Evolutionary conservation across 352 stramenopile species (phyloP).

Genomic region (Globisporangium uncinulatum): DNA sequence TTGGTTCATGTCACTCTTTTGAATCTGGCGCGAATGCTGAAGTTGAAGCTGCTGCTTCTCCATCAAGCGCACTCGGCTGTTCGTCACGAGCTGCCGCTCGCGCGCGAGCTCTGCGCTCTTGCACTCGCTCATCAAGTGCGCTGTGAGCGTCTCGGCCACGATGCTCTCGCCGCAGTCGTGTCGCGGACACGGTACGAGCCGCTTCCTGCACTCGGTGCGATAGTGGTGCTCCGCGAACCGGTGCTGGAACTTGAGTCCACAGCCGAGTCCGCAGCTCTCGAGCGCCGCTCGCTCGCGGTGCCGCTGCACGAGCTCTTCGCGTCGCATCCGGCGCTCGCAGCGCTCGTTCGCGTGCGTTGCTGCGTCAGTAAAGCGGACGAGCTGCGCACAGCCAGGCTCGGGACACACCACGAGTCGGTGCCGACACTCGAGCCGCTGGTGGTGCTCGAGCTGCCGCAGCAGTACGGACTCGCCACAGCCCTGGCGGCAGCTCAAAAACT

Average conservation of each 20-base stretch:
- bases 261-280: slow-evolving; percentile 42
- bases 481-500: slow-evolving; percentile 35
- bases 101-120: slow-evolving; percentile 19
- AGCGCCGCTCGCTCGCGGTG: slow-evolving; percentile 33
- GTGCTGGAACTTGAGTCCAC: slow-evolving; percentile 24
- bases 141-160: slow-evolving; percentile 27
- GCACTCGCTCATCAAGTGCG: slow-evolving; percentile 38
- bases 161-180: slow-evolving; percentile 46
- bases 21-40: no score
- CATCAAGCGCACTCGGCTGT: slow-evolving; percentile 14
- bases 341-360: slow-evolving; percentile 21
- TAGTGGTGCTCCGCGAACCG: slow-evolving; percentile 33
- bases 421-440: slow-evolving; percentile 41
- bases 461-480: slow-evolving; percentile 31
- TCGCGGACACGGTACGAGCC: slow-evolving; percentile 41
- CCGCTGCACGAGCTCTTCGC: slow-evolving; percentile 31
- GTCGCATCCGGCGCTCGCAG: slow-evolving; percentile 36
- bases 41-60: not conserved
- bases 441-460: slow-evolving; percentile 36
- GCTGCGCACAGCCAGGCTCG: slow-evolving; percentile 35
- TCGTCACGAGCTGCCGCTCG: slow-evolving; percentile 25
- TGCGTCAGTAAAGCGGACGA: slow-evolving; percentile 28
- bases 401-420: slow-evolving; percentile 50
- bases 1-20: no score
- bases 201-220: slow-evolving; percentile 34